phyloP scores from a whole-genome alignment of 192 early-diverging fungal species.

The Haplosporangium gracile region DNA sequence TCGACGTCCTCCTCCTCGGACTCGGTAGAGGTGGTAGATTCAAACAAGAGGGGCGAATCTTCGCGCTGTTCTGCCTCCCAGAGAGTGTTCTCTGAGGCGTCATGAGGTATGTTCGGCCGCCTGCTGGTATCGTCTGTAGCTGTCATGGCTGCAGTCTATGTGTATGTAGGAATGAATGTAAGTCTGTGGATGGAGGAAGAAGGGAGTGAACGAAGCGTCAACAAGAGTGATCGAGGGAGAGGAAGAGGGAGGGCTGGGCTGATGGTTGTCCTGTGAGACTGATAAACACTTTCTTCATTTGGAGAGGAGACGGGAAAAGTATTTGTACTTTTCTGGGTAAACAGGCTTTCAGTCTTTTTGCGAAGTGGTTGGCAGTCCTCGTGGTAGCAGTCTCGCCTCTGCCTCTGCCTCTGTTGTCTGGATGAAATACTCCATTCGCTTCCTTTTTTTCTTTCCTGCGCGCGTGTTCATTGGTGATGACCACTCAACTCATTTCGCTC shows the following conservation, averaged over 20 bases:
- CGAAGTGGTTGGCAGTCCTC: not conserved
- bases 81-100: not conserved
- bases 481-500: not conserved
- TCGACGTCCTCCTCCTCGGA: not conserved
- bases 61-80: conserved; percentile 19
- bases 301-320: not conserved
- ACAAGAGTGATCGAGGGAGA: not conserved
- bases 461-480: not conserved
- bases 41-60: not conserved
- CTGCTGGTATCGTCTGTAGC: not conserved
- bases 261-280: not conserved
- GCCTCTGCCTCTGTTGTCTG: not conserved
- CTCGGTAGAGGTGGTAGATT: not conserved
- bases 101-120: not conserved
- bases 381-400: not conserved
- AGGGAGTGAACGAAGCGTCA: not conserved
- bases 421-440: not conserved
- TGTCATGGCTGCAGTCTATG: not conserved
- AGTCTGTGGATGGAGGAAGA: not conserved
- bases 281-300: not conserved
- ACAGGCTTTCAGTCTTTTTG: not conserved
- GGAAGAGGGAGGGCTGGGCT: not conserved
- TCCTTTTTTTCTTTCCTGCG: not conserved
- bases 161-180: not conserved
- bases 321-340: not conserved